phyloP scores from a whole-genome alignment of 192 early-diverging fungal genomes.

The Powellomyces hirtus region DNA sequence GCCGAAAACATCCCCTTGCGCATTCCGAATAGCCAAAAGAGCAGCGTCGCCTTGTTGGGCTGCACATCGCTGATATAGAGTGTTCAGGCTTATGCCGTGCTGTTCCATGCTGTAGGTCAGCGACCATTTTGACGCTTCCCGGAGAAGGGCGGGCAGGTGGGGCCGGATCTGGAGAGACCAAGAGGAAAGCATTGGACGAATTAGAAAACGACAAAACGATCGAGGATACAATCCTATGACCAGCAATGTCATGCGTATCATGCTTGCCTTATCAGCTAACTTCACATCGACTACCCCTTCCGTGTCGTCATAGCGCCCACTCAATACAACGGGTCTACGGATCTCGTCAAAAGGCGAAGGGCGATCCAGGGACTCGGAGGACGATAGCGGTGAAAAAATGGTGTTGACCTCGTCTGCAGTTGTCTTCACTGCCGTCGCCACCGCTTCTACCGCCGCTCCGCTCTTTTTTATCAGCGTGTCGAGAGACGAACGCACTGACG shows the following conservation, averaged over 20 bases:
- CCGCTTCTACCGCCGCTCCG: background rate
- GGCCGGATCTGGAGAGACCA: conserved; percentile 62
- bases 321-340: background rate
- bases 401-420: background rate
- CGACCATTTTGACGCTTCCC: conserved; percentile 72
- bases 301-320: background rate
- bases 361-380: background rate
- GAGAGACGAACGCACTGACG: conserved; percentile 9
- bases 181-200: background rate
- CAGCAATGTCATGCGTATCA: background rate
- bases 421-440: background rate
- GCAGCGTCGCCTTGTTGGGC: conserved; percentile 21
- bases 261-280: conserved; percentile 6
- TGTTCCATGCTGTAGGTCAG: conserved; percentile 90
- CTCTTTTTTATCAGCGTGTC: conserved; percentile 2
- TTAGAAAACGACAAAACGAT: background rate
- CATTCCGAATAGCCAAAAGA: conserved; percentile 36
- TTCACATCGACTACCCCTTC: conserved; percentile 1
- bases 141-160: conserved; percentile 71
- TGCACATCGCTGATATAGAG: conserved; percentile 57
- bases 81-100: conserved; percentile 87
- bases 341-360: conserved; percentile 13
- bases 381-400: background rate
- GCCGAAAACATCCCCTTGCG: conserved; percentile 40
- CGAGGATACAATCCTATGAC: background rate